Base-by-base conservation (phyloP, 768 basidiomycete species). In the Gymnopilus dilepis region DNA sequence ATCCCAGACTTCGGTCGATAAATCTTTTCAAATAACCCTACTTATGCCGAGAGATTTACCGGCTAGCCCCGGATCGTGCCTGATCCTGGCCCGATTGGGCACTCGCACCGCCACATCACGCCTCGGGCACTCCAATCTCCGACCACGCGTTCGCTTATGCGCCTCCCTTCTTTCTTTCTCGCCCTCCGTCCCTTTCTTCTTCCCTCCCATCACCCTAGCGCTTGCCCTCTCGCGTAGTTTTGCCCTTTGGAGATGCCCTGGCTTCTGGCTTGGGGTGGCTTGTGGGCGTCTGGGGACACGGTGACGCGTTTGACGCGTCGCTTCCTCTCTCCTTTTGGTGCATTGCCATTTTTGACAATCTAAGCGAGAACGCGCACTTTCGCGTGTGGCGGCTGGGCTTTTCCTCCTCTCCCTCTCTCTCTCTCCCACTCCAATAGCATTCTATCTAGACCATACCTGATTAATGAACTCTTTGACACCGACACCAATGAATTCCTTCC, bases 31-130 rank as follows among this genome's bases (percentile, higher is more conserved):
- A 38, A 38, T 38, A 38, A 38, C 37, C 17, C 9, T 51, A 51
- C 50, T 51, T 51, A 51, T 51, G 50, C 50, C 50, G 50, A 51
- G 2, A 5, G 37, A 38, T 21, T 37, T 55, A 53, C 51, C 28
- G 51, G 51, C 5, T 17, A 8, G 33, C 9, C 30, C 51, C 51
- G 51, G 51, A 53, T 53, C 30, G 40, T 21, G 24, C 51, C 51
- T 53, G 51, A 24, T 31, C 51, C 51, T 53, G 3, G 2, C 51
- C 30, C 31, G 30, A 5, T 53, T 28, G 26, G 50, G 50, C 50
- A 22, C 2, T 26, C 26, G 50, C 50, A 51, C 31, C 50, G 50
- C 50, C 50, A 51, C 50, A 37, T 51, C 50, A 51, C 50, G 26
- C 50, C 21, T 22, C n/a, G 12, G 11, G 50, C 21, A 9, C 5